Base-by-base conservation (phyloP, 164 flowering plant genomes). In the Magnolia kwangsiensis region DNA sequence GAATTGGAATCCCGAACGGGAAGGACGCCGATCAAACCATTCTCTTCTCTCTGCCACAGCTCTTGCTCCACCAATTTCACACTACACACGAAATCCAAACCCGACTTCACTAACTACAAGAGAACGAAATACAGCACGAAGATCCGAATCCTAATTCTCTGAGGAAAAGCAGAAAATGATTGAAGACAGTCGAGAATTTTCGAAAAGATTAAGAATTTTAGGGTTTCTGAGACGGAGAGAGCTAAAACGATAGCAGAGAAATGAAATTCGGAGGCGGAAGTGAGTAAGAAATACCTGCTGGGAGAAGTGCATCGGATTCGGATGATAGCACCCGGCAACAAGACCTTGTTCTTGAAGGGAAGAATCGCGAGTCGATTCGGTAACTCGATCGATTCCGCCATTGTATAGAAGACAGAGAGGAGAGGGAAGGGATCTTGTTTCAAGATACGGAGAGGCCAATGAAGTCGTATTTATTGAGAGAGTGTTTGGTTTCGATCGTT, bases 21-120 rank as follows among this genome's bases (percentile, higher is more conserved):
- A 49, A 96, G 78, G 75, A 94, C 92, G 19, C 99, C 99, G 76
- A 96, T 96, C 66, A 96, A 74, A 1, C 99, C 98, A 84, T 91
- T 96, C 84, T 96, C 98, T 81, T 96, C 99, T 76, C 91, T 88
- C 89, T 96, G 99, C 99, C 99, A 96, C 8, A 96, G 80, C 84
- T 96, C 99, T 83, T 96, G 99, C 89, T 96, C 98, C 84, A 96
- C 99, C 84, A 96, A 81, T 80, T 93, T 96, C 79, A 96, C 99
- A 85, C 98, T 96, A 58, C 69, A 69, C 23, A 16, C 18, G 18
- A 55, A 64, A 64, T 64, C 50, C 50, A 68, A 29, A 68, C 0
- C 18, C 19, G 19, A 8, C 16, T 14, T 68, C 71, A 68, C 18
- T 18, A 16, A 68, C 19, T 29, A 68, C 7, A 23, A 21, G 13